phyloP scores from a whole-genome alignment of 495 filamentous ascomycete species.

The Rhypophila decipiens region DNA sequence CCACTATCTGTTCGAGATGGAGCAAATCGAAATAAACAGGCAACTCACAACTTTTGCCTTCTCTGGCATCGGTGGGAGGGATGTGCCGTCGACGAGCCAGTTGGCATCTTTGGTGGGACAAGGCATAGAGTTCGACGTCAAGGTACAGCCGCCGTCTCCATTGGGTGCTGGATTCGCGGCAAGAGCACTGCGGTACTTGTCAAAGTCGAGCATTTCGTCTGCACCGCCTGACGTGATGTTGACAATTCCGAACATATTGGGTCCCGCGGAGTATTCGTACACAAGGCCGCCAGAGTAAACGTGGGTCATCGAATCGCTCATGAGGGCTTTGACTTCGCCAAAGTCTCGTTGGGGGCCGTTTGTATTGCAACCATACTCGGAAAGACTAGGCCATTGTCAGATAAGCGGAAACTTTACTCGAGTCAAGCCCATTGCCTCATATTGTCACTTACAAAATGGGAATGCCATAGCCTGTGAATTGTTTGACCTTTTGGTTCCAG shows the following conservation, averaged over 20 bases:
- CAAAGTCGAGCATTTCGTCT: conserved; percentile 54
- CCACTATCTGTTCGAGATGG: no score
- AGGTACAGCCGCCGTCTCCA: conserved; percentile 73
- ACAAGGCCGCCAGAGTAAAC: conserved; percentile 96
- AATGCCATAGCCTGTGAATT: conserved; percentile 82
- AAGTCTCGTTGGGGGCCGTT: conserved; percentile 78
- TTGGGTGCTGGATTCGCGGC: conserved; percentile 54
- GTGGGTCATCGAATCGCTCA: conserved; percentile 74
- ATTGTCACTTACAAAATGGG: conserved; percentile 61
- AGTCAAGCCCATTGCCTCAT: no score
- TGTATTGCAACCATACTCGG: conserved; percentile 85
- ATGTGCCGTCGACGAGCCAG: conserved; percentile 64
- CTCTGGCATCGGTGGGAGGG: conserved; percentile 70
- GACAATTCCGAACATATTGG: conserved; percentile 72
- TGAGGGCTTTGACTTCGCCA: conserved; percentile 72
- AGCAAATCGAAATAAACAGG: neutral
- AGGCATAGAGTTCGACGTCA: conserved; percentile 52
- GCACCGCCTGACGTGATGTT: conserved; percentile 46
- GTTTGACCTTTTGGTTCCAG: conserved; percentile 88
- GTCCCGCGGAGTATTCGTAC: conserved; percentile 88
- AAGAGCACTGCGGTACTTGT: conserved; percentile 60
- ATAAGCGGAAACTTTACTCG: no score
- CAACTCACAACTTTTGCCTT: conserved; percentile 41
- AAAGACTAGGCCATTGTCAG: conserved; percentile 50
- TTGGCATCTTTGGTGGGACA: conserved; percentile 65